Evolutionary conservation across 1,139 yeast species (phyloP), one percentile per base, ranked within the genome.

Genomic region (Geotrichum candidum): DNA sequence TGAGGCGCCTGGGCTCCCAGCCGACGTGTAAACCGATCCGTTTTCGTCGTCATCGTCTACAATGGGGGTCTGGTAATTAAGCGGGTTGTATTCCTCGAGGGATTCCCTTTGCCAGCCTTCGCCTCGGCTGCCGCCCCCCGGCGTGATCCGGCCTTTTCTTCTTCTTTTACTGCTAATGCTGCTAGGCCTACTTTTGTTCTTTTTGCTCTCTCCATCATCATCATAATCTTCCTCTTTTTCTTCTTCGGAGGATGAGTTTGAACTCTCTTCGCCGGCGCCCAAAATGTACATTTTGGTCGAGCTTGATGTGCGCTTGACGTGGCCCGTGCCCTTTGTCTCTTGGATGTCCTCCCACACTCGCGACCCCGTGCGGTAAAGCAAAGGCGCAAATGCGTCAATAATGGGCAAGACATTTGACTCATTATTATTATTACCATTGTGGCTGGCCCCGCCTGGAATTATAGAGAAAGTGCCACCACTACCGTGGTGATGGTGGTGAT

Each of bases 321-420:
- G 68, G 58, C 68, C 63, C 52, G 68, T 70, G 33, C 73, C 73
- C 61, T 68, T 69, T 46, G 65, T 63, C 57, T 69, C 71, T 10
- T 70, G 66, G 4, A 69, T 63, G 33, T 68, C 70, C 54, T 69
- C 72, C 72, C 72, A 70, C 22, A 70, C 64, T 50, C 67, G 59
- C 3, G 73, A 70, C 0, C 71, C 73, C 1, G 72, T 67, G 1
- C 72, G 66, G 48, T 62, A 61, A n/a, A 69, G 60, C 54, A 69
- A 61, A 31, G 65, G 67, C 7, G 69, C 64, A 57, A 55, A 46
- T 18, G 53, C 23, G 22, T 55, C 58, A 22, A 54, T 27, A 11
- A 41, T 18, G 6, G 48, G 48, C 11, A 29, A 29, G 10, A 23
- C 4, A 7, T 4, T 18, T 3, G 48, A 3, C 13, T 23, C 48